phyloP scores from a whole-genome alignment of 2,329 filamentous ascomycete genomes.

The Talaromyces sp. region DNA sequence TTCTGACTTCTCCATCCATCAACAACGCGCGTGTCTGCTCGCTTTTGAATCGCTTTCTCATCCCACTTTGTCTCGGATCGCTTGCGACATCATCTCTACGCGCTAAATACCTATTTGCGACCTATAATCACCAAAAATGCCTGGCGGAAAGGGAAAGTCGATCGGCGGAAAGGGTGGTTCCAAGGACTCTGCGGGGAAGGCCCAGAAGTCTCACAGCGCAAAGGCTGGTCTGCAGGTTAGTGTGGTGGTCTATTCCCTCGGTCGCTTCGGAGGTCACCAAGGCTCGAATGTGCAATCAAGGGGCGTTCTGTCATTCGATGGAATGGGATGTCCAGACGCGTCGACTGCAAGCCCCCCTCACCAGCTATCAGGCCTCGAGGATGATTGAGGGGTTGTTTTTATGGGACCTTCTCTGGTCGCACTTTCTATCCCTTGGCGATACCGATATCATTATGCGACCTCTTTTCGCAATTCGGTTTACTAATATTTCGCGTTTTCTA shows the following conservation, averaged over 20 bases:
- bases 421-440: slow-evolving; percentile 2
- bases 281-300: slow-evolving; percentile 7
- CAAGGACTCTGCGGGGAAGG: slow-evolving; percentile 81
- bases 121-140: slow-evolving; percentile 53
- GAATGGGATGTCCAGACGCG: slow-evolving; percentile 21
- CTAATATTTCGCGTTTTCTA: slow-evolving; percentile 45
- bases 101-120: slow-evolving; percentile 32
- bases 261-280: not conserved
- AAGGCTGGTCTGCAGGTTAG: slow-evolving; percentile 94
- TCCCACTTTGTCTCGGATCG: slow-evolving; percentile 30
- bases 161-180: slow-evolving; percentile 88
- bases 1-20: slow-evolving; percentile 48
- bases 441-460: not conserved
- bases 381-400: not conserved
- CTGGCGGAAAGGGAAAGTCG: slow-evolving; percentile 93
- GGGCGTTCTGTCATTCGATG: slow-evolving; percentile 4
- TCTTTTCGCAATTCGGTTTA: slow-evolving; percentile 16
- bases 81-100: slow-evolving; percentile 26
- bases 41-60: slow-evolving; percentile 32
- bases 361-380: not conserved
- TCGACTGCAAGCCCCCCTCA: slow-evolving; percentile 17
- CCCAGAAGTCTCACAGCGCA: slow-evolving; percentile 89
- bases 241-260: slow-evolving; percentile 1
- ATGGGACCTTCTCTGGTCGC: slow-evolving; percentile 8
- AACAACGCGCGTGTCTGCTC: slow-evolving; percentile 43